Evolutionary conservation across 805 yeast genomes (phyloP).

Genomic region (Yarrowia deformans): DNA sequence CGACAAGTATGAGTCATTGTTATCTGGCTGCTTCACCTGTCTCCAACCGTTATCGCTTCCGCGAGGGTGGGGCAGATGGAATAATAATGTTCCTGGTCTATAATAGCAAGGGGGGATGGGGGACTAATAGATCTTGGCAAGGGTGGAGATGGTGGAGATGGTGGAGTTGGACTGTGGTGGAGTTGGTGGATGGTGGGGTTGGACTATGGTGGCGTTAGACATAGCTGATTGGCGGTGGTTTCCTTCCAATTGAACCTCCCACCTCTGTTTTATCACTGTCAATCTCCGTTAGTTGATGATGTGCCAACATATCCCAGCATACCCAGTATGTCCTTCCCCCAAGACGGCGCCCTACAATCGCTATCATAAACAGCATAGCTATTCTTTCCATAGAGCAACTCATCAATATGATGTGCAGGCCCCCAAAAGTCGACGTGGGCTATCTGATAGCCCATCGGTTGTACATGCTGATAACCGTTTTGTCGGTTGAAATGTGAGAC

Average conservation of each 20-base stretch:
- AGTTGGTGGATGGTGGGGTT: too few relatives aligned
- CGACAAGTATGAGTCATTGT: conserved; percentile 15
- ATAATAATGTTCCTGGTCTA: conserved; percentile 6
- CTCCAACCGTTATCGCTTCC: conserved; percentile 21
- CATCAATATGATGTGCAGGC: neutral
- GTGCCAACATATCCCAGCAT: too few relatives aligned
- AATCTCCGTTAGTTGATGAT: too few relatives aligned
- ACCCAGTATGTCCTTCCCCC: too few relatives aligned
- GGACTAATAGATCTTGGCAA: neutral
- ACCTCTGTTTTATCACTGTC: too few relatives aligned
- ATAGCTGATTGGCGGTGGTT: too few relatives aligned
- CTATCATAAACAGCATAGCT: neutral
- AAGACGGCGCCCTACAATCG: too few relatives aligned
- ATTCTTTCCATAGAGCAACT: neutral
- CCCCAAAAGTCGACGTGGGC: conserved; percentile 2
- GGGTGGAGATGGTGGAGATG: conserved; percentile 4
- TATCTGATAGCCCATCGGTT: neutral
- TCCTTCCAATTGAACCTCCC: too few relatives aligned
- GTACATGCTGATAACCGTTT: conserved; percentile 4
- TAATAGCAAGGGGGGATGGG: neutral
- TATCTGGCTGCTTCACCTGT: conserved; percentile 19
- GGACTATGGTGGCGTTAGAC: too few relatives aligned
- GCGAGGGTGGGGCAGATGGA: conserved; percentile 4
- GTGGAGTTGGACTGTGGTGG: neutral
- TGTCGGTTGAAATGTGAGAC: conserved; percentile 5